Evolutionary conservation across 148 eudicot species (phyloP).

Genomic region (Beta vulgaris): DNA sequence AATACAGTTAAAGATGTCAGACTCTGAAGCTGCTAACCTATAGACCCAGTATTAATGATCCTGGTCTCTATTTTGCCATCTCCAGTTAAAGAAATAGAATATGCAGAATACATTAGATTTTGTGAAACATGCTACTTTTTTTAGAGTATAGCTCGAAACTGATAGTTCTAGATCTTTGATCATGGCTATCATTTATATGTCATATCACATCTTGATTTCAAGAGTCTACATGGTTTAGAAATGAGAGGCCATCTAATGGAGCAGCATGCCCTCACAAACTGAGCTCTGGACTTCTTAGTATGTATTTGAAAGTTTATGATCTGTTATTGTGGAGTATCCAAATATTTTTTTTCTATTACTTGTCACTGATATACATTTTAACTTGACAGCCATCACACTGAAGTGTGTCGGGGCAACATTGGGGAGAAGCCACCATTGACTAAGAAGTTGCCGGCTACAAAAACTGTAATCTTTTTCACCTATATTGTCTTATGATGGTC

Average conservation of each 20-base stretch:
- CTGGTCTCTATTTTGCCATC: background rate
- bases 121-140: background rate
- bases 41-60: background rate
- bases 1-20: too few species aligned
- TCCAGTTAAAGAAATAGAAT: background rate
- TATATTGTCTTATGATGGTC: slow-evolving; percentile 1
- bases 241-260: slow-evolving; percentile 53
- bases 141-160: too few species aligned
- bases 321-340: background rate
- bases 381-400: slow-evolving; percentile 58
- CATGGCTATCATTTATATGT: background rate
- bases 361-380: slow-evolving; percentile 10
- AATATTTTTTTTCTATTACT: background rate
- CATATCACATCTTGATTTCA: slow-evolving; percentile 69
- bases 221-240: slow-evolving; percentile 65
- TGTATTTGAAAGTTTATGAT: slow-evolving; percentile 17
- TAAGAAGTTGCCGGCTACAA: slow-evolving; percentile 76
- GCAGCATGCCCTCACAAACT: slow-evolving; percentile 79
- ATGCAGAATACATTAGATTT: background rate
- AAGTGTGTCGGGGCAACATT: slow-evolving; percentile 92
- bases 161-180: background rate
- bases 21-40: too few species aligned
- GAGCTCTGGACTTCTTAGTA: slow-evolving; percentile 85
- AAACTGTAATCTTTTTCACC: slow-evolving; percentile 45
- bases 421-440: slow-evolving; percentile 71